Evolutionary conservation across 805 yeast genomes (phyloP).

Genomic region (Myxozyma nipponensis): DNA sequence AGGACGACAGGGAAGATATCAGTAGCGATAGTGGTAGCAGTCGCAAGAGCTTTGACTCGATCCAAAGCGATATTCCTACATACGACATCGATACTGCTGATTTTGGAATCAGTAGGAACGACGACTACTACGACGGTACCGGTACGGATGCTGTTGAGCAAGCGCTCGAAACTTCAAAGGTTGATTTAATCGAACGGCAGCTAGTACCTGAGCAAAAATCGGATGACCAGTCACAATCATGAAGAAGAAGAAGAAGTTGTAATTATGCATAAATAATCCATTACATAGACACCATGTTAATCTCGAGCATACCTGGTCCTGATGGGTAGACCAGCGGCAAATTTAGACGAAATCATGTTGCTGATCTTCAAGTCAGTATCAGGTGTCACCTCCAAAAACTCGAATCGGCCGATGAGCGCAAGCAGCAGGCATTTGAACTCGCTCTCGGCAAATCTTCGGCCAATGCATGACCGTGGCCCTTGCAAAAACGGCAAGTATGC

Average conservation of each 20-base stretch:
- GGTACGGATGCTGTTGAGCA: background rate
- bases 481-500: conserved; percentile 15
- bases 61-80: too few species aligned
- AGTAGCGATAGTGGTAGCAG: too few species aligned
- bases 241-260: background rate
- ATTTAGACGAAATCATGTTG: conserved; percentile 10
- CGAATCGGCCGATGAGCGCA: conserved; percentile 17
- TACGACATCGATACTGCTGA: background rate
- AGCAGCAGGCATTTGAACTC: conserved; percentile 18
- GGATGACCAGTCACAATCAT: background rate
- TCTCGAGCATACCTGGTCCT: conserved; percentile 4
- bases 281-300: too few species aligned
- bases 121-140: background rate
- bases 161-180: conserved; percentile 2
- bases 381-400: conserved; percentile 5
- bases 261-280: background rate
- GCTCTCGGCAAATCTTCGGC: conserved; percentile 19
- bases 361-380: conserved; percentile 8
- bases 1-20: too few species aligned
- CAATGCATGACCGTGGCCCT: conserved; percentile 23
- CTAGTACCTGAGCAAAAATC: conserved; percentile 5
- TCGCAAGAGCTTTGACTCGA: background rate
- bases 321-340: conserved; percentile 7
- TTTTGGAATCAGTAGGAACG: background rate
- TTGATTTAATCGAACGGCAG: conserved; percentile 12